Conservation (phyloP, 2,329 filamentous ascomycete genomes). For the Beauveria rudraprayagi region DNA sequence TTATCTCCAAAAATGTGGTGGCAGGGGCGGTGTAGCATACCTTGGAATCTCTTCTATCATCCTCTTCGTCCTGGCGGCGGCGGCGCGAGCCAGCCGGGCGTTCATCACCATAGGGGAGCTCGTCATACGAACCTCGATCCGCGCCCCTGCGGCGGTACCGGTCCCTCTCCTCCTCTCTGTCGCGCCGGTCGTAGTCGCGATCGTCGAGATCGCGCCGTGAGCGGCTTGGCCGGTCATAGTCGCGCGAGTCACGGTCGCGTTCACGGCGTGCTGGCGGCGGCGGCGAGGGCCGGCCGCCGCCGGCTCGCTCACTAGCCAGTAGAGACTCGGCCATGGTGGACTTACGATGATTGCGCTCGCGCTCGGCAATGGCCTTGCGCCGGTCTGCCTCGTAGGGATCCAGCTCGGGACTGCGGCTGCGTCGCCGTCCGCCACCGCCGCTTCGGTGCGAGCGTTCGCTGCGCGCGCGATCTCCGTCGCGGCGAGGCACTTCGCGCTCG, state of each 20-base stretch:
- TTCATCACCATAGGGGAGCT: conserved; percentile 84
- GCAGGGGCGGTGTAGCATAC: conserved; percentile 28
- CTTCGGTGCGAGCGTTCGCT: conserved; percentile 57
- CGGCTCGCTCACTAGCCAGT: conserved; percentile 28
- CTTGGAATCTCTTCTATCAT: conserved; percentile 63
- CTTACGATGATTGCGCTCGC: conserved; percentile 89
- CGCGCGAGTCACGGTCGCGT: conserved; percentile 29
- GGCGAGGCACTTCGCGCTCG: conserved; percentile 49
- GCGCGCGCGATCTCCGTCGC: conserved; percentile 50
- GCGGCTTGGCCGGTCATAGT: conserved; percentile 43
- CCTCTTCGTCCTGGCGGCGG: conserved; percentile 70
- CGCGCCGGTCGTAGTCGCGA: conserved; percentile 71
- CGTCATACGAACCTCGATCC: conserved; percentile 71
- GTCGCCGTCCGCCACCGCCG: conserved; percentile 46
- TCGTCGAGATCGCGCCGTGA: conserved; percentile 51
- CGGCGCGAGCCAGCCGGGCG: conserved; percentile 59
- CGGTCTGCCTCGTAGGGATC: conserved; percentile 95
- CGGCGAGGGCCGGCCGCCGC: conserved; percentile 27
- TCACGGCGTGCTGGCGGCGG: conserved; percentile 34
- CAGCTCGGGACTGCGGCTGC: conserved; percentile 81
- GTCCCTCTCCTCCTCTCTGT: conserved; percentile 85
- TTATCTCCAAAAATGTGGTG: not conserved
- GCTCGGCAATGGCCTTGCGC: conserved; percentile 84
- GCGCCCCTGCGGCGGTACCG: conserved; percentile 76
- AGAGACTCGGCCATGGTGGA: conserved; percentile 59